Base-by-base conservation (phyloP, 192 early-diverging fungal genomes). In the Podila epigama region DNA sequence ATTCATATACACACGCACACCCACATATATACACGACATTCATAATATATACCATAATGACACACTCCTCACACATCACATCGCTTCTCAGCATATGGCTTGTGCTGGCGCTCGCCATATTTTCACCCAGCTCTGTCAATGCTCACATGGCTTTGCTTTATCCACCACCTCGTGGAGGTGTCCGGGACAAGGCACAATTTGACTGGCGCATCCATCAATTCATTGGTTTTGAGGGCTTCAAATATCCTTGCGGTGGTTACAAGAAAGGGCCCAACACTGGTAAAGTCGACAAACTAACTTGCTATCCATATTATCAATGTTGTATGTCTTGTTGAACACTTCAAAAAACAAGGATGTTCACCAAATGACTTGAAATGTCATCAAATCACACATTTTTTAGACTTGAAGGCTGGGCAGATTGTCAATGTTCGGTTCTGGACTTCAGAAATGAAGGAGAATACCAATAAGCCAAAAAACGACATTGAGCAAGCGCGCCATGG, bases 401-500 rank as follows among this genome's bases (percentile, higher is more conserved):
- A 48, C 18, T 16, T 84, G 51, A 79, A 79, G 7, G 89, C 89
- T 1, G 89, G 89, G 6, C 41, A 75, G 18, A 57, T 86, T 0
- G 65, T 90, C n/a, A 53, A 63, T 4, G 82, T 90, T 16, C 66
- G 84, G 22, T 88, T 90, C 50, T 77, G 69, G 65, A 71, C 73
- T 3, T 35, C 66, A 9, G 42, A 77, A 7, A 16, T 27, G 27
- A 41, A 50, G 1, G 36, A 44, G 16, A 31, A 22, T 0, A 31
- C 51, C 36, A 12, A 15, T 39, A 13, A 68, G n/a, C 63, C 63
- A 3, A 60, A 67, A 25, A 68, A 75, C 20, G 39, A 59, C 0
- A 69, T 79, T 13, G 66, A 70, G 36, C 80, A 85, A 11, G 87
- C 87, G 5, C 80, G 84, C 9, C 90, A 90, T 75, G 84, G 80